Base-by-base conservation (phyloP, 768 basidiomycete genomes). In the Kwoniella botswanensis region DNA sequence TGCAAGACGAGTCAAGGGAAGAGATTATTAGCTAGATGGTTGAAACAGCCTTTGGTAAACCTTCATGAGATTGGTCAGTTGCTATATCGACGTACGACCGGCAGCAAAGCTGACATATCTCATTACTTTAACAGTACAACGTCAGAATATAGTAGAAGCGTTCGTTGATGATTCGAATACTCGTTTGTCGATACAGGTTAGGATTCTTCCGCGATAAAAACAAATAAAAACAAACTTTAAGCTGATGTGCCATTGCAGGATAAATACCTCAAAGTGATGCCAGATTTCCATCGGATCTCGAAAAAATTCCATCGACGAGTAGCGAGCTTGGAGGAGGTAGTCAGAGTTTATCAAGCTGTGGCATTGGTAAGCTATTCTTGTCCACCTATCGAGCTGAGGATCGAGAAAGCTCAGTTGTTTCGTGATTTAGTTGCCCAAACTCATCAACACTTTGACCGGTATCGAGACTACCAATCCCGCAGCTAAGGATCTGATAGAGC, bases 1-100 rank as follows among this genome's bases (percentile, higher is more conserved):
- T 97, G 96, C 86, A 97, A 97, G 85, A 98, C 97, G 0, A 89
- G 93, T 0, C 97, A 99, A 80, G 97, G 97, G 0, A 90, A 92
- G 15, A 86, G 97, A 66, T 82, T 97, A 52, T 86, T 99, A 3
- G 92, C 90, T 0, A 90, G 90, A 59, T 98, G 96, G 96, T 85
- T 99, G 53, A 98, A 97, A 80, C 97, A 98, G 81, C 97, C 97
- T 5, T 85, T 98, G 29, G 89, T 98, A 41, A 98, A 97, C 82
- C 83, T 93, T 46, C 95, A 98, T 74, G 92, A 94, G 80, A 98
- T 98, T 71, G 86, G 94, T 93, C 68, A 72, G 93, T 86, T 44
- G 4, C 26, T 41, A 29, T 26, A 56, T 50, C 53, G 6, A 35
- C 18, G 15, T 7, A 43, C n/a, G 22, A 1, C 60, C 18, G 11